Base-by-base conservation (phyloP, 1,284 basidiomycete genomes). In the Malassezia equina region DNA sequence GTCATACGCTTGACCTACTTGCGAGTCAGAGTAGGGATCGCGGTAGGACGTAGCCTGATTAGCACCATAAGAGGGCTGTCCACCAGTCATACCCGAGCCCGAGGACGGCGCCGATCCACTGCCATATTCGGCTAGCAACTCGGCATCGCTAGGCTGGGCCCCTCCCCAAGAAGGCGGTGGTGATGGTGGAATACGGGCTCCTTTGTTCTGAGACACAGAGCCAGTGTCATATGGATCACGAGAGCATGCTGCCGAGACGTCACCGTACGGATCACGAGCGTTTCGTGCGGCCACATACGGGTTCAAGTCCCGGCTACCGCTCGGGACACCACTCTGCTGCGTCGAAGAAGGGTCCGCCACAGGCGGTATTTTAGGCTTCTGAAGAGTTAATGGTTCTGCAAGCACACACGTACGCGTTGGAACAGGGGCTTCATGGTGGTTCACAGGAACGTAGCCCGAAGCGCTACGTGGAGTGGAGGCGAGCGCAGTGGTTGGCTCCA, bases 71-170 rank as follows among this genome's bases (percentile, higher is more conserved):
- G 3, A 12, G 1, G 36, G n/a, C 12, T 19, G 36, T 5, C 12
- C 36, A 21, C 17, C 11, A 8, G 36, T 4, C 19, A 19, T 39
- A 15, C 19, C 19, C 21, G 36, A 12, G 19, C 36, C 36, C 5
- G 33, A 24, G 1, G 31, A 23, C 33, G 7, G 46, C 31, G 19
- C 19, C 4, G 59, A 34, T 15, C 59, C 69, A n/a, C 59, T 55
- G 12, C 70, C 70, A 48, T 73, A 73, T 42, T 73, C 70, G 13
- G 67, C 70, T 29, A 69, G 62, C 12, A 71, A 58, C 32, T 73
- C 67, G 4, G 60, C 63, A 12, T 65, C 63, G 27, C 31, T 55
- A 6, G 55, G 49, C 24, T 34, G 19, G n/a, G 28, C 17, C 2
- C 19, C 34, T 2, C 24, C 36, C 36, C 36, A 39, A 12, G 36